Base-by-base conservation (phyloP, 1,139 yeast genomes). In the Hansenula anomala region DNA sequence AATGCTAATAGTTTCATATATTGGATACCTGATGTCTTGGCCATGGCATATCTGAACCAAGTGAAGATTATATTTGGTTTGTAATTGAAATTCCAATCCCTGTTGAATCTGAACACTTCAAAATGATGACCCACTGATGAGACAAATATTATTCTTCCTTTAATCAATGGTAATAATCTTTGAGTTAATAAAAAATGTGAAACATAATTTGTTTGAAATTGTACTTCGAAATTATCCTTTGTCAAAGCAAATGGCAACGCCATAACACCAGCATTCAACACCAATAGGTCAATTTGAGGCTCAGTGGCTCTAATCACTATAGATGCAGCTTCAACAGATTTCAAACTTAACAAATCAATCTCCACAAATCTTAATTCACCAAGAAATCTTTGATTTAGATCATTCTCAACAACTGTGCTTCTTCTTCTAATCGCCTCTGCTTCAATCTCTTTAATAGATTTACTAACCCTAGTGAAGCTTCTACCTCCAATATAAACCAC, bases 251-350 rank as follows among this genome's bases (percentile, higher is more conserved):
- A 77, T 0, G 95, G 95, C 13, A 80, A 65, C 3, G 85, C 94
- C 80, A 85, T 81, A 4, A 84, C 79, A 1, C 95, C 95, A 0
- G 96, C 94, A 57, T 87, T 88, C 52, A 86, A 78, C 28, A 88
- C 69, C 33, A 88, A 67, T 20, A 87, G 58, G 56, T 86, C 80
- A 16, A 88, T 59, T 26, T 64, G 60, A 7, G 63, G 53, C 52
- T 86, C 95, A 38, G 62, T 49, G 11, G 61, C 55, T 36, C 61
- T 63, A 46, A 86, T 73, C 25, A 64, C 64, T 11, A 61, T 56
- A 6, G 77, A 80, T 0, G 89, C 86, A 22, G 55, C 55, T 25
- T 73, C 69, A 3, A 87, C 87, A 23, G 81, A 70, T 17, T 67
- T 58, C 38, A 88, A 63, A 42, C 72, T 75, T 23, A 78, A 60